Evolutionary conservation across 495 filamentous ascomycete genomes (phyloP), one percentile per base, ranked within the genome.

Genomic region (Immersiella caudata): DNA sequence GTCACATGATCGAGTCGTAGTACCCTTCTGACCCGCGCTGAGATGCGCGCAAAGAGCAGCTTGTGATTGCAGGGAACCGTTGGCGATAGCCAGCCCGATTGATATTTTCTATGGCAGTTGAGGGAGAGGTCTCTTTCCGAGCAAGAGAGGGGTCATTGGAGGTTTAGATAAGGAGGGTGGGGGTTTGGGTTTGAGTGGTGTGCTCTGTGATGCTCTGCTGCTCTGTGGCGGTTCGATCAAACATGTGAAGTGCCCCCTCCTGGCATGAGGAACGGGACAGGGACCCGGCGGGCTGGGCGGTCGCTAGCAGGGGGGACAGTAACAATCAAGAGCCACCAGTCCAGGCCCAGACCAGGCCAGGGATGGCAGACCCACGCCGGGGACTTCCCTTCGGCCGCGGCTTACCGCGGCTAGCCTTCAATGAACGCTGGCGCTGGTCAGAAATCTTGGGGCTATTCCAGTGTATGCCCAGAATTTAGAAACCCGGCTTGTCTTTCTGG

Each of bases 81-180:
- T 46, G 40, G 16, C 40, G 40, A 46, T 46, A 12, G 14, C 40
- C 40, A 46, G 22, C 5, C 26, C 22, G 24, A 55, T 55, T 55
- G 52, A 20, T 55, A n/a, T 1, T 46, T 14, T n/a, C 20, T 40
- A 22, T 40, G 16, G 57, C 7, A 26, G 26, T n/a, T 60, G n/a
- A 35, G 29, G 20, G 8, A 60, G 57, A 60, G 57, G 3, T 26
- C 24, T 60, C 8, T 26, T 60, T 29, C 3, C 29, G 11, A 9
- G 20, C 26, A 60, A 60, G 27, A 60, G 27, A 14, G 56, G 56
- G 24, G 8, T 60, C 27, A 60, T 60, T n/a, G 27, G n/a, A 60
- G 24, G 22, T 33, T 9, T 33, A 35, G 26, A 40, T n/a, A 60
- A 60, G 57, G 26, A 8, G 24, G 29, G 16, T 12, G 26, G 26